These are phyloP conservation scores for Trichoderma polysporum DNA, from an alignment of 2,329 filamentous ascomycete species.

Conservation along the genomic window DNA sequence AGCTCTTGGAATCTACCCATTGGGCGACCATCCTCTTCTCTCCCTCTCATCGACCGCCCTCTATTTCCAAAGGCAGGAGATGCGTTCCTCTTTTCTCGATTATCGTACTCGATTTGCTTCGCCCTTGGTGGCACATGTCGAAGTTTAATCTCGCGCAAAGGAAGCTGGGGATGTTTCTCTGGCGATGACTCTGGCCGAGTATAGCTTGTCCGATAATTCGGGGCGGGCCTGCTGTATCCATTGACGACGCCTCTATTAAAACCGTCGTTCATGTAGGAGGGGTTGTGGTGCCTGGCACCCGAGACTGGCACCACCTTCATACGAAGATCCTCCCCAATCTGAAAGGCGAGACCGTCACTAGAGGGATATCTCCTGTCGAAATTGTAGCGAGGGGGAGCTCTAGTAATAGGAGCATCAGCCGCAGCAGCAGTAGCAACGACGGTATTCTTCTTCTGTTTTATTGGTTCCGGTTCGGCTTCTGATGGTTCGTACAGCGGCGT, in stretches of 20 bases:
- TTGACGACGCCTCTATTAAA: constrained; percentile 31
- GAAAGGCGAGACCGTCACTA: constrained; percentile 29
- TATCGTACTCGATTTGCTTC: constrained; percentile 1
- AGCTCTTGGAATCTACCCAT: constrained; percentile 24
- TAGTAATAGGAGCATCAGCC: neutral
- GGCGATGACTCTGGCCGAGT: constrained; percentile 28
- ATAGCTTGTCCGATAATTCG: constrained; percentile 21
- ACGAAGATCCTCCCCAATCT: constrained; percentile 39
- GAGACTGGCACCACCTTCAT: constrained; percentile 37
- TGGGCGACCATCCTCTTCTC: constrained; percentile 24
- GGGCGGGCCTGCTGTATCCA: constrained; percentile 20
- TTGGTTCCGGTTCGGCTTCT: constrained; percentile 20
- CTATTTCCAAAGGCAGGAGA: constrained; percentile 29
- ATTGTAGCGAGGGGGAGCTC: constrained; percentile 8
- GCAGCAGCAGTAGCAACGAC: neutral
- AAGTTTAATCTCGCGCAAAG: constrained; percentile 40
- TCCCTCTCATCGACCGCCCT: constrained; percentile 26
- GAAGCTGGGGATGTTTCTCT: constrained; percentile 36
- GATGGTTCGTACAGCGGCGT: constrained; percentile 37
- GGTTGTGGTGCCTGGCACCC: constrained; percentile 28
- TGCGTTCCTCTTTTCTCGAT: constrained; percentile 23
- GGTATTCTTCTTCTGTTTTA: neutral
- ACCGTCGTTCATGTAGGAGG: constrained; percentile 33
- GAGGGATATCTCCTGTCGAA: constrained; percentile 18
- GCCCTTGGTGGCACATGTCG: constrained; percentile 23